Evolutionary conservation across 208 protist species (phyloP), one percentile per base, ranked within the genome.

Genomic region (Wallacemonas rigidus): DNA sequence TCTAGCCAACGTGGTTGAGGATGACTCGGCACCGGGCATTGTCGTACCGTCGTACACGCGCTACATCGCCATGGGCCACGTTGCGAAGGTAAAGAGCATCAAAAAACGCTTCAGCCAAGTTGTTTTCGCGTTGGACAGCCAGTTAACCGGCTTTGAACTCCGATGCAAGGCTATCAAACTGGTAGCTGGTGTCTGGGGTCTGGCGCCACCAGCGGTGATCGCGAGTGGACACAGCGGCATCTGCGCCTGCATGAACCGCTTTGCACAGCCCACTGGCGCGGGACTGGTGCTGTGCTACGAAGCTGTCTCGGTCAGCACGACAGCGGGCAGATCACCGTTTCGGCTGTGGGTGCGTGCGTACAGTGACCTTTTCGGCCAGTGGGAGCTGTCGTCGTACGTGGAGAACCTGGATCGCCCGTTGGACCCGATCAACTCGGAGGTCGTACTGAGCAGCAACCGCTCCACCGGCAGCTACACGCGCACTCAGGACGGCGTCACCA

Each of bases 271-370:
- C 6, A 95, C 91, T 1, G 91, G 91, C 35, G 77, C 87, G 2
- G 88, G 88, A 12, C 90, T 91, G 60, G 83, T 90, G 8, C 54
- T 95, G 1, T 95, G 91, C 76, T 95, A 94, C 74, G 48, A 78
- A n/a, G 75, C 77, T 14, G 8, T 65, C 57, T n/a, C 81, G 71
- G 40, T 85, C 45, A 65, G 60, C 60, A 65, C 60, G 3, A 65
- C 60, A 3, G 26, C 60, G 3, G 60, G 36, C 44, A 56, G 60
- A 8, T 8, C 40, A 4, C 60, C 60, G 38, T 71, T 91, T 47
- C 86, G 88, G 1, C 51, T 95, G 43, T 95, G 90, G 88, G 53
- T 91, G 55, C 81, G 87, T 15, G 82, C 77, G n/a, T 63, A 81
- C 65, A 69, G 74, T 41, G 83, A 89, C 74, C 80, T 95, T 56